Base-by-base conservation (phyloP, 2,329 filamentous ascomycete genomes). In the Pestalotiopsis sp. region DNA sequence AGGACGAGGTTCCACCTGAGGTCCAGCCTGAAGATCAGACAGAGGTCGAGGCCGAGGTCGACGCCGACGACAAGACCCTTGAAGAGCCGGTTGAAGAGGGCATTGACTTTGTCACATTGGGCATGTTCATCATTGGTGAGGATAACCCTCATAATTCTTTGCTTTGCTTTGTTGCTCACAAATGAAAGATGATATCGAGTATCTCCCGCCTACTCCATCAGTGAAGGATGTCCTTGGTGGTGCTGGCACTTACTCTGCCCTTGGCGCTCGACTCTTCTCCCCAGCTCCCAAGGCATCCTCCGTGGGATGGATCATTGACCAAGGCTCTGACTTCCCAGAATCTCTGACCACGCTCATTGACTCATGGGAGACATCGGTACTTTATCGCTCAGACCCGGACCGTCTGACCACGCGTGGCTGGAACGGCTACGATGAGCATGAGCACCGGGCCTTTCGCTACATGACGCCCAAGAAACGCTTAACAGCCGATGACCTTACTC, bases 251-350 rank as follows among this genome's bases (percentile, higher is more conserved):
- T 98, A 93, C 79, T 91, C 93, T 9, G 94, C 94, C 7, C 84
- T 98, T 6, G 96, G 96, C 23, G 96, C 96, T 20, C 92, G 96
- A 39, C 85, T 99, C 63, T 92, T 97, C 78, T 95, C 94, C 4
- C 93, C 93, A 2, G 82, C 85, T 39, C 86, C 90, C 3, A 76
- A 85, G 60, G 92, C 93, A 25, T 85, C 83, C 49, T 86, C 87
- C 2, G 89, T 98, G 5, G 94, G 93, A 71, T 98, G 95, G 95
- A 91, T 98, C 71, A 89, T 98, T 58, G 95, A 99, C 80, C 88
- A 90, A 75, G 96, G 96, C 38, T 91, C 89, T 17, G 96, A 98
- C 80, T 98, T 98, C 73, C 95, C 95, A 0, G 72, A 83, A 0
- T 81, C 87, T 13, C 84, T 97, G 66, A 86, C 87, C 62, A 77